Conservation (phyloP, 2,329 filamentous ascomycete species). For the Talaromyces sp. region DNA sequence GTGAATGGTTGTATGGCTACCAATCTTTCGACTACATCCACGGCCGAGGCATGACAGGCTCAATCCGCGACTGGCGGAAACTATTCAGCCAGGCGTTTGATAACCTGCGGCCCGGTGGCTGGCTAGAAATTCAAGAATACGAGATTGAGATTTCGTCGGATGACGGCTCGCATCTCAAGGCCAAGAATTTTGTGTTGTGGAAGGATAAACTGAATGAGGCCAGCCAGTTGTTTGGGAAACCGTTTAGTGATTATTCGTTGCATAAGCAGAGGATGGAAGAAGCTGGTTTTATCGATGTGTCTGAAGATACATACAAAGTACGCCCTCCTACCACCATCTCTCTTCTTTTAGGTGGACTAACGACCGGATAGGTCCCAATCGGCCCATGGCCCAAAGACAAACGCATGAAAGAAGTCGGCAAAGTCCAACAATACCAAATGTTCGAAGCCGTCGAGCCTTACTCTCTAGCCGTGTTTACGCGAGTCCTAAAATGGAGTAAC, state of each 20-base stretch:
- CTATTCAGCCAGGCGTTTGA: conserved; percentile 42
- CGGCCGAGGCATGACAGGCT: conserved; percentile 41
- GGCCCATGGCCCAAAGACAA: conserved; percentile 51
- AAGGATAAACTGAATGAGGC: conserved; percentile 30
- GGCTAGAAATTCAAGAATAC: conserved; percentile 48
- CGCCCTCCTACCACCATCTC: not conserved
- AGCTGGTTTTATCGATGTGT: conserved; percentile 53
- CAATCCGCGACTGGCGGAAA: conserved; percentile 33
- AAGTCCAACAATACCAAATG: conserved; percentile 23
- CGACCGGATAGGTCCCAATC: conserved; percentile 40
- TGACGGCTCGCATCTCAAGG: conserved; percentile 39
- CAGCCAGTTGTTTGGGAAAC: conserved; percentile 35
- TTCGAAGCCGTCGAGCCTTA: conserved; percentile 27
- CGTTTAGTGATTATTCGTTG: conserved; percentile 32
- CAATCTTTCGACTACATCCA: conserved; percentile 45
- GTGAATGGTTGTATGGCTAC: conserved; percentile 34
- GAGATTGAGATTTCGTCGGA: conserved; percentile 42
- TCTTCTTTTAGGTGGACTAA: not conserved
- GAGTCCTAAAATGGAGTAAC: conserved; percentile 28
- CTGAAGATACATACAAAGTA: conserved; percentile 43
- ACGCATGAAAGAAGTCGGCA: conserved; percentile 50
- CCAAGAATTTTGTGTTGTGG: conserved; percentile 26
- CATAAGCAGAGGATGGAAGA: conserved; percentile 45
- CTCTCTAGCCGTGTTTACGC: conserved; percentile 30
- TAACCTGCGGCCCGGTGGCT: conserved; percentile 46